Percentiles rank a stretch among this genome's conserved stretches.
phyloP scores from a whole-genome alignment of 1,284 basidiomycete genomes.

The Porodaedalea pini region DNA sequence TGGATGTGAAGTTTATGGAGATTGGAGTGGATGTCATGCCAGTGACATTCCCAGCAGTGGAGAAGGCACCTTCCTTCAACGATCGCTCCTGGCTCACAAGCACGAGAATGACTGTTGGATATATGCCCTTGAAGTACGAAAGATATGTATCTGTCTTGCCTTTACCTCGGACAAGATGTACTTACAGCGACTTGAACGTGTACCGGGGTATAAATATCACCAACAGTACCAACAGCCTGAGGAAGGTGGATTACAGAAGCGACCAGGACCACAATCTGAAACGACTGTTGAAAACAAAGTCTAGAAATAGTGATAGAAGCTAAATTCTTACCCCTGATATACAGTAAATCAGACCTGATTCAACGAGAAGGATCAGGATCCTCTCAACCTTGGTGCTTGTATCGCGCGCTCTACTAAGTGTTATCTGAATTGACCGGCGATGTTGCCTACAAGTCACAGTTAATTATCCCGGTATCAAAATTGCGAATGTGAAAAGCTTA shows the following conservation, averaged over 20 bases:
- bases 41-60: not conserved
- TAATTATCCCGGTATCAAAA: not conserved
- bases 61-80: not conserved
- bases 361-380: slow-evolving; percentile 5
- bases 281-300: not conserved
- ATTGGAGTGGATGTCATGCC: not conserved
- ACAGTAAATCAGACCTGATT: slow-evolving; percentile 8
- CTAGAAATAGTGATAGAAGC: not conserved
- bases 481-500: not conserved
- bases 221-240: not conserved
- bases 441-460: not conserved
- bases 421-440: not conserved
- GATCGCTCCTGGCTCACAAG: slow-evolving; percentile 7
- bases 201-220: slow-evolving; percentile 3
- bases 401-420: not conserved
- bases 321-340: not conserved
- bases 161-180: not conserved
- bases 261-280: not conserved
- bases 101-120: slow-evolving; percentile 2
- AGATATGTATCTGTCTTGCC: not conserved
- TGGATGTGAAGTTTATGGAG: not conserved
- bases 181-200: slow-evolving; percentile 11
- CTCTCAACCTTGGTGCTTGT: slow-evolving; percentile 10
- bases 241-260: not conserved
- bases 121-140: not conserved